Evolutionary conservation across 2,329 filamentous ascomycete species (phyloP), one percentile per base, ranked within the genome.

Genomic region (Venturia nashicola): DNA sequence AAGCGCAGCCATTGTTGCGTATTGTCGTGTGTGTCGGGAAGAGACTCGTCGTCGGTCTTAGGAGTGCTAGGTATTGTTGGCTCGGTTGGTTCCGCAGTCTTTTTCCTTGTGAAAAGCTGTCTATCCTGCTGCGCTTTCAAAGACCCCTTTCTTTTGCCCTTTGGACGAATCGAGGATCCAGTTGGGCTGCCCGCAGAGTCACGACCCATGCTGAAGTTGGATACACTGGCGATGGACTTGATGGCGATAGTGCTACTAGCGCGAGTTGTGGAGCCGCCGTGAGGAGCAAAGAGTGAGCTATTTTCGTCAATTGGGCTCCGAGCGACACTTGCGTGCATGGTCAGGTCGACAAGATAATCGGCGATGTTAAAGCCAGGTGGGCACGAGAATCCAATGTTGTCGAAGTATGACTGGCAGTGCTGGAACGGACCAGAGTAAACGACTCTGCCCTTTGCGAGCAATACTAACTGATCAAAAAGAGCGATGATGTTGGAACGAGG

Each of bases 361-460:
- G 94, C 94, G 75, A 99, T 97, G 71, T 99, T 99, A 82, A 97
- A 99, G 2, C 95, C 95, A 32, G 92, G 88, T 12, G 94, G 94
- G 71, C 95, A 99, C 60, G 89, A 81, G 74, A 97, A 99, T 54
- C 94, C 95, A 66, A 96, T 87, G 59, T 86, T 83, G 71, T 97
- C 91, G 70, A 99, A 99, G 73, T 97, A 99, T 23, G 84, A 80
- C 73, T 99, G 94, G 72, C 94, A 99, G 68, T 86, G 86, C 1
- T 84, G 80, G 73, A 97, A 96, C 0, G 91, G 90, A 0, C 94
- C 94, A 3, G 94, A 97, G 74, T 95, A 99, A 8, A 99, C 94
- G 0, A 90, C 89, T 70, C 87, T 87, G 34, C 94, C 94, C 68
- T 91, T 87, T 2, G 94, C 94, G 54, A 99, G 80, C 16, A 99